phyloP scores from a whole-genome alignment of 176 grass and related monocot species.

The Bothriochloa decipiens region DNA sequence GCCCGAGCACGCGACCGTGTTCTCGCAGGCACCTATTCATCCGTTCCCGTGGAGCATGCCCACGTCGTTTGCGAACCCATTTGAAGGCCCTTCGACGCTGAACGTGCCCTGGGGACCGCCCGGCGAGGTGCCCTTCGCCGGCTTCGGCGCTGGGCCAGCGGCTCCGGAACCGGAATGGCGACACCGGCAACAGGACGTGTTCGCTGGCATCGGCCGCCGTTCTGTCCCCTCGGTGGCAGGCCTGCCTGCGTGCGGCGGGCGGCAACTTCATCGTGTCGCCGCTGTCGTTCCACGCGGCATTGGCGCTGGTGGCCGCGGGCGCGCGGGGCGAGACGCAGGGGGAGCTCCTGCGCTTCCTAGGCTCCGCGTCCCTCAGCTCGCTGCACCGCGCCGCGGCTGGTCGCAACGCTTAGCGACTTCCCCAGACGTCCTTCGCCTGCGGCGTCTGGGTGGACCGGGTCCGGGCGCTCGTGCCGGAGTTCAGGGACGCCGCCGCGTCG shows the following conservation, averaged over 20 bases:
- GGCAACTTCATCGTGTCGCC: conserved; percentile 30
- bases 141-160: neutral
- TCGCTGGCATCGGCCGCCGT: neutral
- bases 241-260: neutral
- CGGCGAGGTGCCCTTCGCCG: neutral
- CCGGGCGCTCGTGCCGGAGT: neutral
- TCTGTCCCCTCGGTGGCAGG: neutral
- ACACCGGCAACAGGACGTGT: neutral
- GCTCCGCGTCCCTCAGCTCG: neutral
- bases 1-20: too few relatives aligned
- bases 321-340: neutral
- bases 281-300: conserved; percentile 20
- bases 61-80: neutral
- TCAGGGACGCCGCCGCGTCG: neutral
- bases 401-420: neutral
- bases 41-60: neutral
- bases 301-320: conserved; percentile 35
- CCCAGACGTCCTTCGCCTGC: conserved; percentile 38
- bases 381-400: neutral
- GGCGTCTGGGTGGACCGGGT: conserved; percentile 19
- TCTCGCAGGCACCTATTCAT: neutral
- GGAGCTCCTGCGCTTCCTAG: conserved; percentile 32
- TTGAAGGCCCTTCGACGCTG: neutral
- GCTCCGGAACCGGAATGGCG: neutral
- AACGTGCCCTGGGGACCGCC: neutral